Evolutionary conservation across 768 basidiomycete species (phyloP).

Genomic region (Steccherinum ochraceum): DNA sequence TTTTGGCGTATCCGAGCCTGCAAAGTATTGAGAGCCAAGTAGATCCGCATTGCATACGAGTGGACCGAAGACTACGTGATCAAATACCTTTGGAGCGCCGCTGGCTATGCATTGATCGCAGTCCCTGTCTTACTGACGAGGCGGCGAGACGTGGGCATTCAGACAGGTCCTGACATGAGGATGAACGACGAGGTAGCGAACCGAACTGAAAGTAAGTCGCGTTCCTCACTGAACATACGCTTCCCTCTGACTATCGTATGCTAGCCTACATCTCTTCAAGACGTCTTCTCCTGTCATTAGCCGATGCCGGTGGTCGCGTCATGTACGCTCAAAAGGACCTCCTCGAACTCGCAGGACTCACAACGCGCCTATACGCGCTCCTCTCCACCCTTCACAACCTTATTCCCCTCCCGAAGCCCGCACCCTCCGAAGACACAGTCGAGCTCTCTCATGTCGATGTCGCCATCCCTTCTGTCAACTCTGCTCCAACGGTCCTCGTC

Average conservation of each 20-base stretch:
- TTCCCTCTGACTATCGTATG: neutral
- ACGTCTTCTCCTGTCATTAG: conserved; percentile 85
- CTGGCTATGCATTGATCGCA: conserved; percentile 87
- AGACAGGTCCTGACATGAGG: conserved; percentile 5
- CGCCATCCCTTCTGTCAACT: conserved; percentile 37
- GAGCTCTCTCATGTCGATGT: conserved; percentile 67
- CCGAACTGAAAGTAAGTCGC: conserved; percentile 41
- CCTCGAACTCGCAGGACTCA: conserved; percentile 91
- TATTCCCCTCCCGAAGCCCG: conserved; percentile 38
- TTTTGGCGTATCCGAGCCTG: too few relatives aligned
- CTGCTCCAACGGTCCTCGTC: conserved; percentile 48
- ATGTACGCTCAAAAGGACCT: conserved; percentile 98
- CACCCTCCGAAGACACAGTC: conserved; percentile 37
- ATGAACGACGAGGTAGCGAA: conserved; percentile 31
- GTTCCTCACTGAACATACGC: neutral
- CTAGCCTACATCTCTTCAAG: conserved; percentile 92
- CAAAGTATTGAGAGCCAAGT: too few relatives aligned
- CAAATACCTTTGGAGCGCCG: conserved; percentile 94
- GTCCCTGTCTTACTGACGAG: conserved; percentile 80
- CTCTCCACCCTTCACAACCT: conserved; percentile 81
- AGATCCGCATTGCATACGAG: conserved; percentile 88
- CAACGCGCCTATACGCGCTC: conserved; percentile 83
- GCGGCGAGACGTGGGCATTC: conserved; percentile 25
- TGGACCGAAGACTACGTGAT: conserved; percentile 98
- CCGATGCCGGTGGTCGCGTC: conserved; percentile 90